A percentile compares a stretch with the other conserved stretches of the same genome.
Conservation (phyloP, 1,139 yeast species). For the Chernovozyma aurita region DNA sequence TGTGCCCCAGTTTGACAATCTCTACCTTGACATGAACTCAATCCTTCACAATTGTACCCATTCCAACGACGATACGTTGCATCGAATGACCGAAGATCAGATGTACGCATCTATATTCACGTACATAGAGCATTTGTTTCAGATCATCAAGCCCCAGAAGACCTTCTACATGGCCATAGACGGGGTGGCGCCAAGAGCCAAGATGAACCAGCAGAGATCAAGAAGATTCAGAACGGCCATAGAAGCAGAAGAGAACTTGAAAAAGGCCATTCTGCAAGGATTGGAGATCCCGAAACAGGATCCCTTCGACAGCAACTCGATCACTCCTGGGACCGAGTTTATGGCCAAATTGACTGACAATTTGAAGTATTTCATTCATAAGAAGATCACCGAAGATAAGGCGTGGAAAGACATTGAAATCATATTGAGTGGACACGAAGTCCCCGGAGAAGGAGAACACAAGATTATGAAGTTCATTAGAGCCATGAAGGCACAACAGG, state of each 20-base stretch:
- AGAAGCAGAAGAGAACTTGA: conserved; percentile 79
- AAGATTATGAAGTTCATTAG: conserved; percentile 95
- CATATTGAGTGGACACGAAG: conserved; percentile 90
- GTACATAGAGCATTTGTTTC: conserved; percentile 90
- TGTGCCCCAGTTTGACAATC: conserved; percentile 90
- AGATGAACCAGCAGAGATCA: conserved; percentile 98
- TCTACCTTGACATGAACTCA: conserved; percentile 96
- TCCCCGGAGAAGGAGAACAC: conserved; percentile 99
- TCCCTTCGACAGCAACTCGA: conserved; percentile 90
- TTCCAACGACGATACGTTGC: conserved; percentile 58
- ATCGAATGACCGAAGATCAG: conserved; percentile 78
- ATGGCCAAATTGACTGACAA: conserved; percentile 88
- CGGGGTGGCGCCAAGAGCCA: conserved; percentile 99
- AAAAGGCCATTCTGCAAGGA: conserved; percentile 61
- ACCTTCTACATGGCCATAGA: conserved; percentile 96
- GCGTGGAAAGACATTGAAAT: conserved; percentile 87
- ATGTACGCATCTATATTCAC: conserved; percentile 91
- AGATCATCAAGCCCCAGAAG: conserved; percentile 79
- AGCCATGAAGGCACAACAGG: conserved; percentile 67
- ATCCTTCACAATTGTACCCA: conserved; percentile 93
- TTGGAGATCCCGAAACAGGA: conserved; percentile 63
- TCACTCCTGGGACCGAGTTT: conserved; percentile 98
- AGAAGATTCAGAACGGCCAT: conserved; percentile 94
- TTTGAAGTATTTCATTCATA: conserved; percentile 84
- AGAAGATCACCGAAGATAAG: conserved; percentile 83